phyloP scores from a whole-genome alignment of 2,329 filamentous ascomycete genomes.

The Ophiostoma ulmi region DNA sequence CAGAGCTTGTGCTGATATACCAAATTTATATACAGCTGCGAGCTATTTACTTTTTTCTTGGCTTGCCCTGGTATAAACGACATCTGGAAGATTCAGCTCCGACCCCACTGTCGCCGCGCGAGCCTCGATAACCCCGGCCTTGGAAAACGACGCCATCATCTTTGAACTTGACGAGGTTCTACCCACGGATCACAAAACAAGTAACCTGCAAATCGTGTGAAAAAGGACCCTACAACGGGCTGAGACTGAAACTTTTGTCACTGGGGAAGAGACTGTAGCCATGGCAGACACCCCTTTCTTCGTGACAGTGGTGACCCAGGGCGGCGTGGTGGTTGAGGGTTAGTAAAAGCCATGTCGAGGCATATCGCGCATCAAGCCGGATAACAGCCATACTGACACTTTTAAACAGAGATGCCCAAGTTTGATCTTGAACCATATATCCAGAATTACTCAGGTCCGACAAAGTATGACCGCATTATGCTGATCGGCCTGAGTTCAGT shows the following conservation, averaged over 20 bases:
- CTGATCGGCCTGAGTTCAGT: slow-evolving; percentile 76
- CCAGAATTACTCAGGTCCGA: slow-evolving; percentile 79
- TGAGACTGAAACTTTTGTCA: neutral
- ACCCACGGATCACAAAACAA: neutral
- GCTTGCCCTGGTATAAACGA: neutral
- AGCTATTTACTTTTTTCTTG: neutral
- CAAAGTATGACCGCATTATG: slow-evolving; percentile 72
- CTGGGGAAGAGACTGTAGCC: neutral
- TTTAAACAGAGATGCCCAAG: slow-evolving; percentile 64
- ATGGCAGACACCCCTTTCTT: slow-evolving; percentile 37
- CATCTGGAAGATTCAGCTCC: neutral
- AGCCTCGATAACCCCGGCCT: neutral
- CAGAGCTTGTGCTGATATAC: neutral
- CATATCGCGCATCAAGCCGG: neutral
- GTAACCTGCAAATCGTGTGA: neutral
- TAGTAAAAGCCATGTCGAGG: neutral
- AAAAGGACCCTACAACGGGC: neutral
- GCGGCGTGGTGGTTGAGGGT: slow-evolving; percentile 47
- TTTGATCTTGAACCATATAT: slow-evolving; percentile 90
- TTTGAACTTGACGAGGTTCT: neutral
- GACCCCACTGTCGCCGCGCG: neutral
- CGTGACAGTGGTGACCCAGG: slow-evolving; percentile 43
- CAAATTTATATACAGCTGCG: neutral
- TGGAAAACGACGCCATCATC: neutral
- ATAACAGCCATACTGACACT: neutral